Base-by-base conservation (phyloP, 345 rosid species). In the Bruguiera parviflora region DNA sequence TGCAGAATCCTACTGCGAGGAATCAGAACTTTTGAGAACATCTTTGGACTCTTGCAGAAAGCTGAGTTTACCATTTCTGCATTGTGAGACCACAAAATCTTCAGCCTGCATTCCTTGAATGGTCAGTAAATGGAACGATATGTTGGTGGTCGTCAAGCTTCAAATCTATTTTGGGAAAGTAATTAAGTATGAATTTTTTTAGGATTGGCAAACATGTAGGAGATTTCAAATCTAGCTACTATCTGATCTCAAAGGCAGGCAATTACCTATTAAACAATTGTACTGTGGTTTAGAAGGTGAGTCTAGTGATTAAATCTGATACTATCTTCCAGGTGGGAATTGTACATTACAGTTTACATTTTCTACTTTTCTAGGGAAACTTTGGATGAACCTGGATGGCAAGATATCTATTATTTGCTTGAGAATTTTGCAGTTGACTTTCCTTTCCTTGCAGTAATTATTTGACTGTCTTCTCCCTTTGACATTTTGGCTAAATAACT, bases 301-400 rank as follows among this genome's bases (percentile, higher is more conserved):
- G 58, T 33, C 53, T n/a, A 62, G 53, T 49, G 21, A 56, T 55
- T 56, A 9, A 35, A 9, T 51, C 19, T 64, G 74, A 16, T 32
- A 16, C 73, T 72, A 33, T 62, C 43, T 37, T 66, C 31, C 52
- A 68, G 65, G n/a, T 61, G 64, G 35, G 32, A 57, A 19, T 62
- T 46, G 43, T 52, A 32, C 31, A 63, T 27, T 75, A 59, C 22
- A 64, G 59, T 69, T 65, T 75, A 27, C 47, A 39, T 69, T 70
- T 71, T 37, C 3, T 65, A 15, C 47, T 28, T 74, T 73, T 83
- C 52, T 68, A 88, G 97, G 97, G 39, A 88, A 92, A 76, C 84
- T 89, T 24, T 89, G 93, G 96, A 88, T 92, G 96, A 92, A 92
- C 74, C 83, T 89, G 82, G 97, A 92, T 75, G 96, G 96, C 61